These are phyloP conservation scores for Pseudocercospora eumusae DNA, from an alignment of 2,329 filamentous ascomycete genomes.

Conservation along the genomic window DNA sequence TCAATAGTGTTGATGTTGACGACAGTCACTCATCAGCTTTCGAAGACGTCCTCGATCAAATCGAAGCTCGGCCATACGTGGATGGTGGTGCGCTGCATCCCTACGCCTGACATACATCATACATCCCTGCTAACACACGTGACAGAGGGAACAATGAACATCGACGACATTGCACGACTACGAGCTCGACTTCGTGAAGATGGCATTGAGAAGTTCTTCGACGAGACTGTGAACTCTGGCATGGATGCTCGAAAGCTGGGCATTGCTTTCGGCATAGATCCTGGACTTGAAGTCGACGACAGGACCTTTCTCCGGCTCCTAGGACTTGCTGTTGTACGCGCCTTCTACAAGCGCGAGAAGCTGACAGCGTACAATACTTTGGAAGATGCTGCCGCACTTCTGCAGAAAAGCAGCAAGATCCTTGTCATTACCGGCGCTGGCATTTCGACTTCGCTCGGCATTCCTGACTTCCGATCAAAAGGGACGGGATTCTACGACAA, in stretches of 20 bases:
- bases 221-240: constrained; percentile 66
- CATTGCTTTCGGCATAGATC: constrained; percentile 78
- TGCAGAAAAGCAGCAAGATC: constrained; percentile 76
- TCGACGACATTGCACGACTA: constrained; percentile 17
- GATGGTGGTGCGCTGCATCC: neutral
- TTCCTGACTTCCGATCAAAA: constrained; percentile 94
- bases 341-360: constrained; percentile 79
- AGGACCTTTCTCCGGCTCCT: constrained; percentile 70
- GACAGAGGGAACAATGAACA: constrained; percentile 22
- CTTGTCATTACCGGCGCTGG: constrained; percentile 93
- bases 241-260: constrained; percentile 81
- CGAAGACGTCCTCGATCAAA: constrained; percentile 20
- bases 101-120: neutral
- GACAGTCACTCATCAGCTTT: constrained; percentile 16
- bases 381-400: constrained; percentile 78
- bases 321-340: constrained; percentile 73
- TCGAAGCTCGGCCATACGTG: constrained; percentile 16
- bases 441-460: constrained; percentile 94
- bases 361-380: constrained; percentile 78
- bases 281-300: constrained; percentile 67
- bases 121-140: constrained; percentile 16
- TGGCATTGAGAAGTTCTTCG: constrained; percentile 76
- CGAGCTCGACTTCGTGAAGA: constrained; percentile 61
- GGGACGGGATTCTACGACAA: constrained; percentile 89
- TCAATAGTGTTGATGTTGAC: constrained; percentile 9